Conservation (phyloP, 2,329 filamentous ascomycete species). For the Polytolypa hystricis region DNA sequence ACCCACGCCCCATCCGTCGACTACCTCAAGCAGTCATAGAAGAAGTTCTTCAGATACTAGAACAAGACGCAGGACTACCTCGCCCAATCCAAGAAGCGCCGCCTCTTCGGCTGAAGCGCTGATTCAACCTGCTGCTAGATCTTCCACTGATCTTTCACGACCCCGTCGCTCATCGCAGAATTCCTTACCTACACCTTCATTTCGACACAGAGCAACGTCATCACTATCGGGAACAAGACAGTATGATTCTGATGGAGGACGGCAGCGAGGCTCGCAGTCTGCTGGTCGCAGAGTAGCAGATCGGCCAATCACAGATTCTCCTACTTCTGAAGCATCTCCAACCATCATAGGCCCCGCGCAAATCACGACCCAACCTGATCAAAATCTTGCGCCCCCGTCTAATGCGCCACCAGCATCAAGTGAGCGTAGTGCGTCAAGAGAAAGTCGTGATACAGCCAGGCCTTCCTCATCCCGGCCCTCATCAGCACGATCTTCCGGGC, state of each 20-base stretch:
- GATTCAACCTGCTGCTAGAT: constrained; percentile 42
- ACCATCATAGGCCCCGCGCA: not conserved
- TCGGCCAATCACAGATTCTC: constrained; percentile 3
- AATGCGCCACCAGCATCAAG: not conserved
- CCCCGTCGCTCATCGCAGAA: constrained; percentile 13
- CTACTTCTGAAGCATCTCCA: not conserved
- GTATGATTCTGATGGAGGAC: constrained; percentile 1
- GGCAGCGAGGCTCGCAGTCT: not conserved
- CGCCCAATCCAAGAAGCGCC: constrained; percentile 21
- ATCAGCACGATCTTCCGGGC: constrained; percentile 20
- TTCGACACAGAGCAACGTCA: constrained; percentile 1
- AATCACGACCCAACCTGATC: not conserved
- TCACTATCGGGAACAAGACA: not conserved
- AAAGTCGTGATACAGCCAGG: constrained; percentile 1
- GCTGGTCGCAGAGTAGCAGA: not conserved
- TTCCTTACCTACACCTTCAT: not conserved
- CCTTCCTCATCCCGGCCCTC: constrained; percentile 21
- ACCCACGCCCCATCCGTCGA: constrained; percentile 8
- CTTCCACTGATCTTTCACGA: constrained; percentile 52
- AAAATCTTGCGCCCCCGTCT: not conserved
- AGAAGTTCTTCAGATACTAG: constrained; percentile 19
- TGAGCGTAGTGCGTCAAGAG: not conserved
- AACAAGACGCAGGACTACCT: constrained; percentile 15
- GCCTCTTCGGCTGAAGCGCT: constrained; percentile 17
- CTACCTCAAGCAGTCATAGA: constrained; percentile 8